phyloP scores from a whole-genome alignment of 208 protist species.

The Trypanosoma scelopori region DNA sequence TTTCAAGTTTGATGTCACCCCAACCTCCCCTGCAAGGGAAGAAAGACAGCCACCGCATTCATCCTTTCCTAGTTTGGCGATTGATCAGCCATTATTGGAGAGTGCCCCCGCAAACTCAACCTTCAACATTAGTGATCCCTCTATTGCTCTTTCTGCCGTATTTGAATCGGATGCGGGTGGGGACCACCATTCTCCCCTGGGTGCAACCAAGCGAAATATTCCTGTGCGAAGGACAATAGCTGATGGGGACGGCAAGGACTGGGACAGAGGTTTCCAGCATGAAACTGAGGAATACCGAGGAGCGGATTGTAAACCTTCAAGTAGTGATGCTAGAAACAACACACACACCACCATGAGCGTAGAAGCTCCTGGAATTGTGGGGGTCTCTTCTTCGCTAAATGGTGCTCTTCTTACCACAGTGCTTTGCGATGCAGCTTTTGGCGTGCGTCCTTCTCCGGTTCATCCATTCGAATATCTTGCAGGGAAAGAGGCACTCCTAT shows the following conservation, averaged over 20 bases:
- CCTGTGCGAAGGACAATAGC: neutral
- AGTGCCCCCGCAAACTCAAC: conserved; percentile 8
- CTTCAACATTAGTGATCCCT: conserved; percentile 27
- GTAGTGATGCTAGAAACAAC: conserved; percentile 3
- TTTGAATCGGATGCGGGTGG: conserved; percentile 2
- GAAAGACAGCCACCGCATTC: neutral
- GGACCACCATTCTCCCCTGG: neutral
- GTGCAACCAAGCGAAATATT: neutral
- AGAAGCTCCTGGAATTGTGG: neutral
- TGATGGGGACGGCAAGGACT: neutral
- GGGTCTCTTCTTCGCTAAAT: conserved; percentile 1
- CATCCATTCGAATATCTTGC: conserved; percentile 21
- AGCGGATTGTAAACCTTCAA: conserved; percentile 5
- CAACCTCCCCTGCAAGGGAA: neutral
- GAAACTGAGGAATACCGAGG: conserved; percentile 3
- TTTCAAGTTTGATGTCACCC: neutral
- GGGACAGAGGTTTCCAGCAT: conserved; percentile 3
- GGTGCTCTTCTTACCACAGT: neutral
- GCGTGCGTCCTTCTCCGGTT: neutral
- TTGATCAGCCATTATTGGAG: neutral
- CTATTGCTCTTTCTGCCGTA: conserved; percentile 7
- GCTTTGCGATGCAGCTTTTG: neutral
- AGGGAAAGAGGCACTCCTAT: conserved; percentile 24
- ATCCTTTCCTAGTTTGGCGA: neutral
- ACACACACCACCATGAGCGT: neutral